A percentile compares a stretch with the other conserved stretches of the same genome.
phyloP scores from a whole-genome alignment of 768 basidiomycete genomes.

The Phanerochaete sordida region DNA sequence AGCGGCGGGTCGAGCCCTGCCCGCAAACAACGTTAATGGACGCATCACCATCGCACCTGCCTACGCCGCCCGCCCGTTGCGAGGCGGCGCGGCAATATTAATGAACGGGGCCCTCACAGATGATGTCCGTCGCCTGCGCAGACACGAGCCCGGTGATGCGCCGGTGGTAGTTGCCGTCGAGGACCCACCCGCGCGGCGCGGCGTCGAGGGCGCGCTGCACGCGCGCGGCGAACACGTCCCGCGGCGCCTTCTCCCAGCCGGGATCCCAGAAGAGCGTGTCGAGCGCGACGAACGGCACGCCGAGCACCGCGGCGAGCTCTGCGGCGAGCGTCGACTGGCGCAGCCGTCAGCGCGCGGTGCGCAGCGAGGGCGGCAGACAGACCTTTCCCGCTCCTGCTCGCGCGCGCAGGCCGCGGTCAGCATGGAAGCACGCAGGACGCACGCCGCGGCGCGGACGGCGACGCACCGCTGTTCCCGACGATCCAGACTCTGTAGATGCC shows the following conservation, averaged over 20 bases:
- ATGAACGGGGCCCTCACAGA: constrained; percentile 30
- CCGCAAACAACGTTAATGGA: not conserved
- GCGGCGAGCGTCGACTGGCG: constrained; percentile 45
- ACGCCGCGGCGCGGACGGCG: too few relatives aligned
- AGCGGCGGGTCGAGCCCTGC: constrained; percentile 70
- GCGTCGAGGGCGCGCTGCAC: constrained; percentile 15
- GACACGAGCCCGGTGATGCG: constrained; percentile 9
- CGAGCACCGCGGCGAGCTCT: constrained; percentile 40
- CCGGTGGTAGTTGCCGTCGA: constrained; percentile 19
- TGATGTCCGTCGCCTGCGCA: constrained; percentile 19
- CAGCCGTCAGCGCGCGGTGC: not conserved
- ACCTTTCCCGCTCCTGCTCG: constrained; percentile 38
- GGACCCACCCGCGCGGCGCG: constrained; percentile 16
- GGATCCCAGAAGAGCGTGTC: constrained; percentile 29
- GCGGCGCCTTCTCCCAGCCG: constrained; percentile 7
- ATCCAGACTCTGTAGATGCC: constrained; percentile 46
- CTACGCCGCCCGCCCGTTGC: too few relatives aligned
- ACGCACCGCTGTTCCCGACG: constrained; percentile 51
- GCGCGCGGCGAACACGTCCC: constrained; percentile 12
- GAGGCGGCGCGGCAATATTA: constrained; percentile 28
- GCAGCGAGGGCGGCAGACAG: constrained; percentile 8
- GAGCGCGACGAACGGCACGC: constrained; percentile 43
- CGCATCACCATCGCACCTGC: too few relatives aligned
- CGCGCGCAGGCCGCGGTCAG: not conserved
- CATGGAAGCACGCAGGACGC: too few relatives aligned